A percentile compares a stretch with the other conserved stretches of the same genome.
Evolutionary conservation across 305 asterid species (phyloP).

Genomic region (Fraxinus platypoda): DNA sequence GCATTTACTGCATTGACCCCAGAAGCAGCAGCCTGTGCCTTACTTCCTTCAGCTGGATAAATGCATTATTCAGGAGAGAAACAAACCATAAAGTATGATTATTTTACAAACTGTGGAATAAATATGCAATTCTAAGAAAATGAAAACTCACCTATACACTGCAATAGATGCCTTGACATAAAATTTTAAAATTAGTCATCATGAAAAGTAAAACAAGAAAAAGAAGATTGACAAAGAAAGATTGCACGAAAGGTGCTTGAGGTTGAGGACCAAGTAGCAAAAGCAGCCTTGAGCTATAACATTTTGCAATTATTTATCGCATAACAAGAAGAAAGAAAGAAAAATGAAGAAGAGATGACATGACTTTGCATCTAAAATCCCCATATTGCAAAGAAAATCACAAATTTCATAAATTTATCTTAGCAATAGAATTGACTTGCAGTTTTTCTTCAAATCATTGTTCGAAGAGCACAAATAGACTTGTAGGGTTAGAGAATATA

Average conservation of each 20-base stretch:
- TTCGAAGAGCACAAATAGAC: background rate
- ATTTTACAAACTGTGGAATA: slow-evolving; percentile 4
- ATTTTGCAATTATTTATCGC: slow-evolving; percentile 2
- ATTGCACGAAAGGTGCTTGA: background rate
- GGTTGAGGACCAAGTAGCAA: background rate
- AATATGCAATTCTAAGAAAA: background rate
- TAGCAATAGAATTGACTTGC: background rate
- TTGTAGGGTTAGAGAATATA: background rate
- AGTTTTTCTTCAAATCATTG: slow-evolving; percentile 5
- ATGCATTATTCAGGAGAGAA: slow-evolving; percentile 16
- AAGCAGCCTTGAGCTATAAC: slow-evolving; percentile 1
- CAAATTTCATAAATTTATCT: background rate
- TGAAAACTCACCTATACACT: background rate
- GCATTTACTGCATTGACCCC: slow-evolving; percentile 42
- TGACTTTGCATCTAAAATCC: background rate
- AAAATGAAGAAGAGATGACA: background rate
- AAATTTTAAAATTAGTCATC: background rate
- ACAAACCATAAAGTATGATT: background rate
- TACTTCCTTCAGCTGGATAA: slow-evolving; percentile 63
- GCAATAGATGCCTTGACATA: slow-evolving; percentile 11
- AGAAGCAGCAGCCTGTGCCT: slow-evolving; percentile 47
- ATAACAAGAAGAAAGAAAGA: background rate
- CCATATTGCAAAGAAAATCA: background rate
- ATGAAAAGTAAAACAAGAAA: background rate
- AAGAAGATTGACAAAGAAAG: background rate